Conservation (phyloP, 345 rosid species). For the Acer campestre region DNA sequence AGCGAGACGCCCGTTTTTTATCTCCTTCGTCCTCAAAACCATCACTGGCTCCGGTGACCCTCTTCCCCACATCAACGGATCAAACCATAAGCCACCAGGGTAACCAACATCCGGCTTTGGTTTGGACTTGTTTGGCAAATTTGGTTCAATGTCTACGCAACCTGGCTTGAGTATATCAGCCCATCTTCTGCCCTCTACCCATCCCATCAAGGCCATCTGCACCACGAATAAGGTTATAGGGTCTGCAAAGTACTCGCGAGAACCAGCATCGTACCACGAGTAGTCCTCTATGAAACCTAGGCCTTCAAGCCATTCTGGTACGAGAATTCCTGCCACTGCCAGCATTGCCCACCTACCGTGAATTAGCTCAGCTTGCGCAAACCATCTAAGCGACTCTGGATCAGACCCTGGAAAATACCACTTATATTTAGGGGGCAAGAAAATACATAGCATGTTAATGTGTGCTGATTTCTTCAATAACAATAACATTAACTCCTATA, state of each 20-base stretch:
- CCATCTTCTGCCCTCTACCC: slow-evolving; percentile 96
- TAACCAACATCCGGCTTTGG: slow-evolving; percentile 84
- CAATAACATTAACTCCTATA: neutral
- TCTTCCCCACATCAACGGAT: slow-evolving; percentile 86
- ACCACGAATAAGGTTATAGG: slow-evolving; percentile 65
- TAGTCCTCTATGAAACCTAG: slow-evolving; percentile 70
- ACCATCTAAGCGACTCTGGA: slow-evolving; percentile 83
- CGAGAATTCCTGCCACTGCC: slow-evolving; percentile 76
- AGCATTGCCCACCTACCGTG: slow-evolving; percentile 99
- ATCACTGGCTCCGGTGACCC: slow-evolving; percentile 95
- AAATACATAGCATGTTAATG: too few relatives aligned
- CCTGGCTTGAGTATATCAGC: slow-evolving; percentile 91
- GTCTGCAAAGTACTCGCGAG: slow-evolving; percentile 75
- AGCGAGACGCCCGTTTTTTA: slow-evolving; percentile 88
- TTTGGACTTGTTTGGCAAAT: slow-evolving; percentile 63
- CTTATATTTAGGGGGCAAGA: neutral
- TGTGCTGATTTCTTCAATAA: too few relatives aligned
- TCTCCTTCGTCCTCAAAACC: slow-evolving; percentile 93
- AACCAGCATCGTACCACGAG: slow-evolving; percentile 90
- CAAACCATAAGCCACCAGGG: slow-evolving; percentile 95
- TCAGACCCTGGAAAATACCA: slow-evolving; percentile 67
- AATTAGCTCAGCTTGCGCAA: slow-evolving; percentile 90
- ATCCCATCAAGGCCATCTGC: slow-evolving; percentile 81
- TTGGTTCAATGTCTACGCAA: slow-evolving; percentile 67
- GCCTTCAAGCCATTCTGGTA: slow-evolving; percentile 83